These are phyloP conservation scores for Ceratobasidium sp. DNA, from an alignment of 1,284 basidiomycete genomes.

Conservation along the genomic window DNA sequence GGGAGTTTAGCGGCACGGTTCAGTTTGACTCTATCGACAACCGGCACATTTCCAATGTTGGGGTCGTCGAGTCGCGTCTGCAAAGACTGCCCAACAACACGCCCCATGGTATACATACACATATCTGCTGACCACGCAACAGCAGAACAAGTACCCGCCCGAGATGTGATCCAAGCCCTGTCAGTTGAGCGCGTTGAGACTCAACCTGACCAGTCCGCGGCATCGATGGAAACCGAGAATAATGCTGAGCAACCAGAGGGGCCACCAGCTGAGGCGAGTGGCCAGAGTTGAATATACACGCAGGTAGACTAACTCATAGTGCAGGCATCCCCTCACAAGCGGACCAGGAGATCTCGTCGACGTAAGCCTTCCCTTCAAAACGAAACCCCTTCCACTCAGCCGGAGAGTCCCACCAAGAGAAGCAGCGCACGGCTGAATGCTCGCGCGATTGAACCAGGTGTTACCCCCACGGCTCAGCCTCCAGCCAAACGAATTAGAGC, in stretches of 20 bases:
- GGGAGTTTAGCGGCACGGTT: constrained; percentile 52
- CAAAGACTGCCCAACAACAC: constrained; percentile 70
- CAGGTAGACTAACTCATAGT: no score
- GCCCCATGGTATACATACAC: constrained; percentile 68
- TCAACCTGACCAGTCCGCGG: background rate
- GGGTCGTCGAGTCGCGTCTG: constrained; percentile 68
- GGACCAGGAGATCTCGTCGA: no score
- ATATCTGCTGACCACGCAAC: background rate
- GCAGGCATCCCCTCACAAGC: no score
- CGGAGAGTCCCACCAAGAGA: no score
- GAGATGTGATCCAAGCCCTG: no score
- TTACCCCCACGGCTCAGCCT: background rate
- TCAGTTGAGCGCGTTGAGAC: background rate
- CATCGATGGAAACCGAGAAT: background rate
- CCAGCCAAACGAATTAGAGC: background rate
- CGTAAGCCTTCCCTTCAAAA: no score
- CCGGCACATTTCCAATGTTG: constrained; percentile 72
- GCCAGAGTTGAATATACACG: no score
- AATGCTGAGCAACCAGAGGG: no score
- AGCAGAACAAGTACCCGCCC: background rate
- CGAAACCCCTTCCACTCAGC: no score
- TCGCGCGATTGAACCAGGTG: background rate
- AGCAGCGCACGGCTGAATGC: no score
- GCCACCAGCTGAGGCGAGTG: no score
- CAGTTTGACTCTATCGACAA: constrained; percentile 74